Base-by-base conservation (phyloP, 2,329 filamentous ascomycete genomes). In the Scytalidium sp. region DNA sequence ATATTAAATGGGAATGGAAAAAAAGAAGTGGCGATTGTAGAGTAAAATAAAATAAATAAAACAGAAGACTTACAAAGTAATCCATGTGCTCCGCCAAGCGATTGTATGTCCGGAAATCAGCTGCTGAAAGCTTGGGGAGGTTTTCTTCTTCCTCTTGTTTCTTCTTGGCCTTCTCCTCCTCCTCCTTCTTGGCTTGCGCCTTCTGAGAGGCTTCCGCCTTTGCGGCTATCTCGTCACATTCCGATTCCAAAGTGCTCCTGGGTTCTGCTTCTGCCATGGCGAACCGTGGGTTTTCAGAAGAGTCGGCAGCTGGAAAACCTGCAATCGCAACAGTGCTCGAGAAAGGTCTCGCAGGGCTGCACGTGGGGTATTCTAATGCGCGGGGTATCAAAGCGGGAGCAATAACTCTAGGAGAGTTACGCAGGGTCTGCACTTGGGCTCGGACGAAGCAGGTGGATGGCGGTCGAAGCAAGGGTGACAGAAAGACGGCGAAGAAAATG, bases 21-120 rank as follows among this genome's bases (percentile, higher is more conserved):
- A n/a, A n/a, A 36, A 36, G 32, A 41, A 6, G 20, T 3, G 15
- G 19, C 20, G 36, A 13, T 43, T 5, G 22, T 19, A 11, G 19
- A 19, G 6, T 3, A 39, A 19, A 23, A 8, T 13, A 22, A 32
- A 25, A 45, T 19, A 39, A 9, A 42, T 5, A 43, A 17, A 47
- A n/a, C 32, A 20, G 29, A 17, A 41, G 2, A 67, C 76, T 56
- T 70, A 82, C 79, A 65, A 78, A 85, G 57, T 75, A 71, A 22
- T 85, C 75, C 83, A 86, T 86, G 48, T 76, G 71, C 51, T 83
- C 81, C 2, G 81, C 78, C 70, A 85, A 71, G n/a, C 70, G 69
- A 58, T 86, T 85, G 59, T 83, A 86, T n/a, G 69, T 64, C 43
- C 72, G 69, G 54, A 83, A 85, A 45, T 87, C 83, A 41, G 72